Conservation (phyloP, 768 basidiomycete genomes). For the Lactarius akahatsu region DNA sequence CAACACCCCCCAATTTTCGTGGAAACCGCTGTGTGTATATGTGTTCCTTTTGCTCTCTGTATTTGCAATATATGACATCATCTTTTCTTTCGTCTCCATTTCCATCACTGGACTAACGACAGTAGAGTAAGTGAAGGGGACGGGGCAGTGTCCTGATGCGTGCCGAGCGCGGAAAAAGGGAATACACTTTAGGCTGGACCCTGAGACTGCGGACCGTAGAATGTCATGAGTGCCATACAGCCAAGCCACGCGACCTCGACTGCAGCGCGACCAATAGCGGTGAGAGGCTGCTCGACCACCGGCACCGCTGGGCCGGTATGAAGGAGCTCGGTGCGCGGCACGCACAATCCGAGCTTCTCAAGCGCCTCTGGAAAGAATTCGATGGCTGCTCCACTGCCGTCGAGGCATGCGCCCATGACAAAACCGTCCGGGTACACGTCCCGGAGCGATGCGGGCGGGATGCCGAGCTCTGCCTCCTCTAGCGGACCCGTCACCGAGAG, state of each 20-base stretch:
- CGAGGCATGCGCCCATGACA: conserved; percentile 60
- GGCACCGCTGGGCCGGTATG: conserved; percentile 35
- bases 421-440: conserved; percentile 42
- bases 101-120: too few relatives aligned
- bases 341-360: conserved; percentile 68
- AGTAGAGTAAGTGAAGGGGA: too few relatives aligned
- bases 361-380: conserved; percentile 82
- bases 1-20: neutral
- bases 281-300: conserved; percentile 47
- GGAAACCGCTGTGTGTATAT: neutral
- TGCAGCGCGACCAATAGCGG: conserved; percentile 48
- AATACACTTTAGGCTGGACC: neutral
- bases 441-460: conserved; percentile 39
- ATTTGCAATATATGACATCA: neutral
- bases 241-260: conserved; percentile 58
- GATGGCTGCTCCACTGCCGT: conserved; percentile 59
- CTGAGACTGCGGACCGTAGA: conserved; percentile 27
- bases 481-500: conserved; percentile 63
- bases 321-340: conserved; percentile 27
- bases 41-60: neutral
- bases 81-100: too few relatives aligned
- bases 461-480: conserved; percentile 39
- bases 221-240: conserved; percentile 50
- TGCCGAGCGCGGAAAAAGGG: too few relatives aligned
- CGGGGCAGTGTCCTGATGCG: too few relatives aligned